Conservation (phyloP, 371 early-diverging fungal genomes). For the Lichtheimia corymbifera region DNA sequence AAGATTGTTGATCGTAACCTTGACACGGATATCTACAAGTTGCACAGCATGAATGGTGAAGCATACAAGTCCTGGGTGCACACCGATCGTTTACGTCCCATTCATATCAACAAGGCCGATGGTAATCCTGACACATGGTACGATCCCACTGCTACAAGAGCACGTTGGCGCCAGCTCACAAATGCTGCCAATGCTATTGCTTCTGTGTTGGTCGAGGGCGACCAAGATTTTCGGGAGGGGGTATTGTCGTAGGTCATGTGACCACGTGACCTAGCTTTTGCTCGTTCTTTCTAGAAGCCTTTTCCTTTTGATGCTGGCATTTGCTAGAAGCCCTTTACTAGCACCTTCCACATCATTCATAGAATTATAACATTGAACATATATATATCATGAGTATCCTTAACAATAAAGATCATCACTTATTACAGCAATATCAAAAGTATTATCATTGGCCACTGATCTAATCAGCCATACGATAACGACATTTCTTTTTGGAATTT, state of each 20-base stretch:
- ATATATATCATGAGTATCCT: too few relatives aligned
- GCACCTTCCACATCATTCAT: too few relatives aligned
- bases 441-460: too few relatives aligned
- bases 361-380: too few relatives aligned
- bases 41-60: slow-evolving; percentile 1
- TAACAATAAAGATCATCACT: too few relatives aligned
- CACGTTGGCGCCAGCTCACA: background rate
- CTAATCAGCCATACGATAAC: too few relatives aligned
- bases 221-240: slow-evolving; percentile 1
- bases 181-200: background rate
- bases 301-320: too few relatives aligned
- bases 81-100: background rate
- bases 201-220: background rate
- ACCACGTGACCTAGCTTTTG: too few relatives aligned
- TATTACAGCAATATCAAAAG: too few relatives aligned
- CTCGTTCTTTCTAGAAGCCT: too few relatives aligned
- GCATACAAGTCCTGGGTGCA: slow-evolving; percentile 3
- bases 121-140: slow-evolving; percentile 1
- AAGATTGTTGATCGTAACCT: background rate
- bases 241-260: background rate
- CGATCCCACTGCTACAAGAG: slow-evolving; percentile 1
- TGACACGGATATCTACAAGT: slow-evolving; percentile 5
- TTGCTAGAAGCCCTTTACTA: too few relatives aligned
- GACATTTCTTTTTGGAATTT: too few relatives aligned
- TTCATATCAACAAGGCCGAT: background rate